Conservation (phyloP, 495 filamentous ascomycete species). For the Penicillium canariense region DNA sequence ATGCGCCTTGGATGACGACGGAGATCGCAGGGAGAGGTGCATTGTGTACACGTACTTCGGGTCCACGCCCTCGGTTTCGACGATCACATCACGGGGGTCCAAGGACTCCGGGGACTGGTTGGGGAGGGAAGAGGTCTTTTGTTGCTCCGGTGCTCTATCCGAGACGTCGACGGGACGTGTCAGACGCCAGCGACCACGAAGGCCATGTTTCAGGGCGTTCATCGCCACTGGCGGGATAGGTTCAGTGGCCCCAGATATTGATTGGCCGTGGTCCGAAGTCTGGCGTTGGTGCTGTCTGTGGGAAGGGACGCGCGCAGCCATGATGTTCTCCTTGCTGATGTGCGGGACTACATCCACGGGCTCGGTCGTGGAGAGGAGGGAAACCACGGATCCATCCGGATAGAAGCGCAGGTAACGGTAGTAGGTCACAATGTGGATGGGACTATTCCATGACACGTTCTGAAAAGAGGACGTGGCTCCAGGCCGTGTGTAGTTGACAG, state of each 20-base stretch:
- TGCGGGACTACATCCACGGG: constrained; percentile 81
- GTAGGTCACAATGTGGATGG: constrained; percentile 95
- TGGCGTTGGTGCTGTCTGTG: constrained; percentile 33
- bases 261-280: constrained; percentile 39
- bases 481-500: constrained; percentile 87
- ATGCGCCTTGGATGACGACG: constrained; percentile 47
- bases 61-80: constrained; percentile 82
- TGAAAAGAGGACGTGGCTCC: constrained; percentile 61
- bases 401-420: constrained; percentile 96
- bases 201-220: constrained; percentile 55
- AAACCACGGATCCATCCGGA: constrained; percentile 79
- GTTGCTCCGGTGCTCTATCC: constrained; percentile 12
- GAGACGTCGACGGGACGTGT: constrained; percentile 32
- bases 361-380: constrained; percentile 73
- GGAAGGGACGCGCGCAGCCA: constrained; percentile 27
- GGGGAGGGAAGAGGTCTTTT: not conserved
- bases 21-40: constrained; percentile 63
- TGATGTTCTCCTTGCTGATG: constrained; percentile 55
- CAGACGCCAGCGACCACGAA: constrained; percentile 61
- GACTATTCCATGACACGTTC: constrained; percentile 67
- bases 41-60: constrained; percentile 79
- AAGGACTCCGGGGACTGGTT: constrained; percentile 10
- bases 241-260: constrained; percentile 32
- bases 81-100: constrained; percentile 54
- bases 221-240: constrained; percentile 39